Conservation (phyloP, 257 asterid genomes). For the Solanum microdontum region DNA sequence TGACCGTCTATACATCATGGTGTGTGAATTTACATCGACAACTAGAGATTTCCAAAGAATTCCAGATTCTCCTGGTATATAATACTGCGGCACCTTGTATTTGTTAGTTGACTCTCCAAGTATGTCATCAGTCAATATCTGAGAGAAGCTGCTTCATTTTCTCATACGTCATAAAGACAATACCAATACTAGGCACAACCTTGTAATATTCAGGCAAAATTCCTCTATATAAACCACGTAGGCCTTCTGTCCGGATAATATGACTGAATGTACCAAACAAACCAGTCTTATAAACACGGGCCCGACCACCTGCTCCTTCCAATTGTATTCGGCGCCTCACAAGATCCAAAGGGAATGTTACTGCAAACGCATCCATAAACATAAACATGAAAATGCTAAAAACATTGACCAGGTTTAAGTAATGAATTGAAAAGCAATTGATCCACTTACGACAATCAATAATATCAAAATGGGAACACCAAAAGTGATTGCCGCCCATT, state of each 20-base stretch:
- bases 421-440: background rate
- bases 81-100: background rate
- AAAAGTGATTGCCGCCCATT: background rate
- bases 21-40: background rate
- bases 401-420: background rate
- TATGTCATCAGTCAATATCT: conserved; percentile 19
- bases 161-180: conserved; percentile 79
- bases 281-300: conserved; percentile 54
- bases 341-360: conserved; percentile 69
- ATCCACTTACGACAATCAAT: background rate
- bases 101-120: background rate
- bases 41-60: background rate
- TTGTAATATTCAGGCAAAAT: conserved; percentile 76
- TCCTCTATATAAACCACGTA: conserved; percentile 62
- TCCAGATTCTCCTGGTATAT: background rate
- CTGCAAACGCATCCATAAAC: conserved; percentile 28
- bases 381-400: background rate
- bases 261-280: conserved; percentile 49
- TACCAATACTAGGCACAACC: conserved; percentile 73
- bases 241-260: conserved; percentile 44
- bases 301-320: conserved; percentile 84
- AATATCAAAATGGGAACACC: background rate
- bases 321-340: conserved; percentile 83
- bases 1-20: background rate
- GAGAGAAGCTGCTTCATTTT: conserved; percentile 61